Base-by-base conservation (phyloP, 2,329 filamentous ascomycete genomes). In the Cladosporium sp. region DNA sequence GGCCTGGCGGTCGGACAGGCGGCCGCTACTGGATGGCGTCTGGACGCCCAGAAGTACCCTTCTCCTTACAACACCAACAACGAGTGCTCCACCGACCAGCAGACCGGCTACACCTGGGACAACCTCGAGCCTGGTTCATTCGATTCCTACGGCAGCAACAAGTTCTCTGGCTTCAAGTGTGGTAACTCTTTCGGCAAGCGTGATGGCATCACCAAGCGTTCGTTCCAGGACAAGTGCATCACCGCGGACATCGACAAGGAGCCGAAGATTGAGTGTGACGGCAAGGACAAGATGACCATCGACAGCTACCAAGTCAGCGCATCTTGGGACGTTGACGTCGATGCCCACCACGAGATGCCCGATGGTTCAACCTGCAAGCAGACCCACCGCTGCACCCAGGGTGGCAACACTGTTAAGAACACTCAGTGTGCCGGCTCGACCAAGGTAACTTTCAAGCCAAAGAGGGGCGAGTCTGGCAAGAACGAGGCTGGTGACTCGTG, bases 371-470 rank as follows among this genome's bases (percentile, higher is more conserved):
- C 79, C 67, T 98, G 94, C 88, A 94, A 91, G 82, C 90, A 96
- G 74, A 88, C 87, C 69, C 82, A 86, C 70, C 76, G 83, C 62
- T 96, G 92, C 86, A 86, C 84, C 70, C 82, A 84, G 65, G 81
- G 84, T 18, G 92, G 92, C 74, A 89, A 87, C 66, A 86, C 85
- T 57, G 84, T 97, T 73, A 81, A 87, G 80, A 97, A 97, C 86
- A 87, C 83, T 68, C 92, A 97, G 85, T 98, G 94, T 78, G 94
- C 93, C 86, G 93, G 93, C 79, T 93, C 94, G 70, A 92, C 86
- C 77, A 88, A 87, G 66, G 92, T 97, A 68, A 88, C 86, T 64
- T 88, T 97, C 77, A 81, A 84, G 70, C 79, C 84, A 63, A 79
- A 77, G 69, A 71, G 68, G 38, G 69, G 70, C 58, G 67, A 58